Base-by-base conservation (phyloP, 805 yeast species). In the Peterozyma toletana region DNA sequence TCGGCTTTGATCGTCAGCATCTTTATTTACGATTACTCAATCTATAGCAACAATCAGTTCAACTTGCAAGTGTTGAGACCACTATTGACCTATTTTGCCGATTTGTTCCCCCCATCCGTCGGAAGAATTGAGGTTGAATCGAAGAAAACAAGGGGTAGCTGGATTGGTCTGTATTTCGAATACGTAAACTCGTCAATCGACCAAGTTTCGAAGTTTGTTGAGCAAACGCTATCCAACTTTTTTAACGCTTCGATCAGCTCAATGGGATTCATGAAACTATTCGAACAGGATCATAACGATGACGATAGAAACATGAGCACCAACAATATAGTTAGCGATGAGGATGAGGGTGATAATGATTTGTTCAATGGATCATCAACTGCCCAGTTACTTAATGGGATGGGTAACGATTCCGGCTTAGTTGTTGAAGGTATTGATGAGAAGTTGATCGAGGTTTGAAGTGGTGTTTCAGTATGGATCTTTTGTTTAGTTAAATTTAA, bases 51-150 rank as follows among this genome's bases (percentile, higher is more conserved):
- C 41, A 4, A 30, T 27, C 5, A 11, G 2, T 43, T 43, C 39
- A 43, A 43, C n/a, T 2, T 27, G 1, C 18, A 5, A 9, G 11
- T 33, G 11, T 11, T 44, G 18, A 55, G 64, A 35, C 36, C 47
- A 1, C 34, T 51, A 16, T 40, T 62, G 10, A 42, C 52, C 7
- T 49, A 33, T 15, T 15, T 61, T 10, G 68, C 67, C 5, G 63
- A 61, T 41, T 29, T 37, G 36, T 27, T 63, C 30, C 67, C 67
- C 2, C 66, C 66, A 0, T 62, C 66, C 1, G 57, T 63, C 2
- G 67, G 67, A 1, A 47, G 47, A 14, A 41, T 40, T 7, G 64
- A 59, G 40, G 48, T 50, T 16, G 36, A 18, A n/a, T 17, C 31
- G 37, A 48, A 40, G 33, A 31, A 38, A 35, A 31, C 27, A 38